These are phyloP conservation scores for Cardiosporidium cionae DNA, from an alignment of 169 alveolate species.

Conservation along the genomic window DNA sequence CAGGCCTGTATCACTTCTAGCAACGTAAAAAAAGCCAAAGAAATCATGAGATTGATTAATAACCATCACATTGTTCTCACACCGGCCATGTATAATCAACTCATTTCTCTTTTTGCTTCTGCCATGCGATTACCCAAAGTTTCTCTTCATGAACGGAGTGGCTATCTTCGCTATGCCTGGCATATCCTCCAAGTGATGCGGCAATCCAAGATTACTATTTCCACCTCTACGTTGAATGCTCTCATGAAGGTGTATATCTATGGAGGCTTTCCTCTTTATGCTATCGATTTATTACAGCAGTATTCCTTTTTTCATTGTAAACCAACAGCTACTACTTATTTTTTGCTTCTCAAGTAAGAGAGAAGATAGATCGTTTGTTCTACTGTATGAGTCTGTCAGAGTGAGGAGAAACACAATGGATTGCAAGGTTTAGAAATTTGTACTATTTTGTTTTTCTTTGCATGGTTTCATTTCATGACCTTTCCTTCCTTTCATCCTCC, in stretches of 20 bases:
- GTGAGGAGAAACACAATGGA: too few relatives aligned
- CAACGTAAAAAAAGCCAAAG: constrained; percentile 46
- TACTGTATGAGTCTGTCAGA: too few relatives aligned
- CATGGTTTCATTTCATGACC: neutral
- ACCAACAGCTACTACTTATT: constrained; percentile 35
- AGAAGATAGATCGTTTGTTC: too few relatives aligned
- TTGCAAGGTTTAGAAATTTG: too few relatives aligned
- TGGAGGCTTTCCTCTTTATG: constrained; percentile 60
- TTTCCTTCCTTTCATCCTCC: neutral
- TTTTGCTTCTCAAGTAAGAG: constrained; percentile 41
- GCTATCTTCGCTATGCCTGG: constrained; percentile 56
- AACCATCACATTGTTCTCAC: constrained; percentile 30
- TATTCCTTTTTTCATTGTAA: constrained; percentile 33
- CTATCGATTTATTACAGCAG: constrained; percentile 59
- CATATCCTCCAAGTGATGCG: constrained; percentile 42
- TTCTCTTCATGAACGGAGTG: constrained; percentile 31
- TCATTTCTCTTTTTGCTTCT: constrained; percentile 43
- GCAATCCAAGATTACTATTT: neutral
- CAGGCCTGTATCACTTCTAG: constrained; percentile 53
- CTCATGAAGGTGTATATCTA: constrained; percentile 56
- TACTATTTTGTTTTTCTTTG: neutral
- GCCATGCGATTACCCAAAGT: constrained; percentile 23
- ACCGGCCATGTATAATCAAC: constrained; percentile 24
- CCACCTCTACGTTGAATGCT: constrained; percentile 43
- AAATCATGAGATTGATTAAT: constrained; percentile 37